These are phyloP conservation scores for Pichia californica DNA, from an alignment of 805 yeast genomes.

Conservation along the genomic window DNA sequence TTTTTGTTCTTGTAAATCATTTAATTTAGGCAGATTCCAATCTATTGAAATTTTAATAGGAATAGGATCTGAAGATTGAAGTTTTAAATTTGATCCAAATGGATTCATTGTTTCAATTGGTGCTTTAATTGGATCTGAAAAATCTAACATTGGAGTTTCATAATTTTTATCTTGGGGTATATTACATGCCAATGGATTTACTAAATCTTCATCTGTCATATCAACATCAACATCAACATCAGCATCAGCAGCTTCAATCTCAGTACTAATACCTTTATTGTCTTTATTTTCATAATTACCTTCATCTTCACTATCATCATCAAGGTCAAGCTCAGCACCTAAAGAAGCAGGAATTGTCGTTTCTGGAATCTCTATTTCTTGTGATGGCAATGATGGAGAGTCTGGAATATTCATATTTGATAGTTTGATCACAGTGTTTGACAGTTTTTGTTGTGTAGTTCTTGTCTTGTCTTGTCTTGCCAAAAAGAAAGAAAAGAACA, in stretches of 20 bases:
- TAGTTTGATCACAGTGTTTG: too few species aligned
- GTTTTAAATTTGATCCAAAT: constrained; percentile 21
- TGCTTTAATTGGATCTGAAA: constrained; percentile 21
- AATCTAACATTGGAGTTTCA: constrained; percentile 9
- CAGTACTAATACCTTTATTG: constrained; percentile 8
- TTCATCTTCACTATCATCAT: constrained; percentile 11
- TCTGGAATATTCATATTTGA: not conserved
- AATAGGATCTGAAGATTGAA: constrained; percentile 22
- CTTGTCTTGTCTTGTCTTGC: too few species aligned
- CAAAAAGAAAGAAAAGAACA: too few species aligned
- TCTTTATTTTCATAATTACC: constrained; percentile 19
- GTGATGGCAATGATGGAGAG: constrained; percentile 1
- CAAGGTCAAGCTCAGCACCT: constrained; percentile 9
- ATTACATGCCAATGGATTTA: constrained; percentile 1
- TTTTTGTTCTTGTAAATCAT: constrained; percentile 48
- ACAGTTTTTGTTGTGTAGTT: too few species aligned
- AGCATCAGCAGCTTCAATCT: not conserved
- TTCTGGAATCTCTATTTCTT: constrained; percentile 1
- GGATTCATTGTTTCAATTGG: constrained; percentile 23
- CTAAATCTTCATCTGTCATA: constrained; percentile 17
- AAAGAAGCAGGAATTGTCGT: constrained; percentile 9
- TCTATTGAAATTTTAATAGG: constrained; percentile 8
- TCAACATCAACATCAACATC: constrained; percentile 3
- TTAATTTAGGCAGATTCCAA: constrained; percentile 21
- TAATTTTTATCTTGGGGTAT: constrained; percentile 4